Evolutionary conservation across 177 flowering plant genomes (phyloP), one percentile per base, ranked within the genome.

Genomic region (Vitis hybrid): DNA sequence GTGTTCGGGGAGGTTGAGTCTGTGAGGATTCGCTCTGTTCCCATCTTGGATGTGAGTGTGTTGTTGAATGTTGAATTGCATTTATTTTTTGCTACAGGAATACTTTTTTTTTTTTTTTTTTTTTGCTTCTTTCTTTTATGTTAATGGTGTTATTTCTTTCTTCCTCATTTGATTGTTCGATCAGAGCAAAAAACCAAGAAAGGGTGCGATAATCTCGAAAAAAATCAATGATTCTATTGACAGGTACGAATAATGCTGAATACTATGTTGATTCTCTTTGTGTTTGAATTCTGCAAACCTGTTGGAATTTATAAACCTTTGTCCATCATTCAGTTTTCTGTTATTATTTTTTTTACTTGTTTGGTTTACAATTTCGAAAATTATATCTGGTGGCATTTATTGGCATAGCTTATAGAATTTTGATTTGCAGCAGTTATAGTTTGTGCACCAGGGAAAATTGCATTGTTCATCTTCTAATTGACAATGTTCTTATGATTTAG

Each of bases 21-120:
- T 2, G 84, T 91, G 55, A 87, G 99, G 78, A 89, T 93, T 56
- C 96, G 99, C 7, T 96, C 99, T 13, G 90, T 96, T 48, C 98
- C 98, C 0, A 54, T 94, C 5, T 6, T 71, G 32, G 93, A 93
- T 82, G 99, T 96, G 81, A 74, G 99, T 84, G 4, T 74, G 18
- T 3, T 49, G 2, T 59, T 40, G 30, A 2, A 27, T 56, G 16
- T 18, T 65, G 4, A 60, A 1, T 27, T 21, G 9, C 61, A 27
- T 46, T 14, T 11, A 48, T 58, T 15, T 11, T 49, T 6, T 2
- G 2, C 27, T 56, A 40, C 35, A 13, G 51, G 12, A 0, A 52
- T 60, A 11, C 35, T 18, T 51, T 52, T 19, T 30, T 2, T 19
- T 19, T 52, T 18, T 18, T 1, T 19, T 19, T 18, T 18, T 8